A percentile compares a stretch with the other conserved stretches of the same genome.
These are phyloP conservation scores for Pseudogymnoascus sp. DNA, from an alignment of 2,329 filamentous ascomycete genomes.

Conservation along the genomic window DNA sequence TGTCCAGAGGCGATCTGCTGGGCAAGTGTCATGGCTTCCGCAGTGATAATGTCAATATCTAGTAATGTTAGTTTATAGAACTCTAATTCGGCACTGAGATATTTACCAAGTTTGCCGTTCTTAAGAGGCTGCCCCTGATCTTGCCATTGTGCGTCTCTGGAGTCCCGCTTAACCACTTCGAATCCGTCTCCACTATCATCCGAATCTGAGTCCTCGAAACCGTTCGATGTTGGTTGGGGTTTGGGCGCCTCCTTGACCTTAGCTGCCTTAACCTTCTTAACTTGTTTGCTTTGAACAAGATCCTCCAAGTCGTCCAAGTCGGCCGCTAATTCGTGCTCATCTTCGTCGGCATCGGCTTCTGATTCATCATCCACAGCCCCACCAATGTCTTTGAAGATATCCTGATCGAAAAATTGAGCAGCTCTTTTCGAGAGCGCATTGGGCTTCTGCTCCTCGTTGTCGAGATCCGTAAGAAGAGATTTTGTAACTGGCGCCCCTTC, in stretches of 20 bases:
- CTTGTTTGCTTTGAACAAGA: slow-evolving; percentile 25
- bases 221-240: slow-evolving; percentile 15
- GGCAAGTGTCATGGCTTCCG: slow-evolving; percentile 95
- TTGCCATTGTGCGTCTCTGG: slow-evolving; percentile 56
- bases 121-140: slow-evolving; percentile 53
- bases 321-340: slow-evolving; percentile 34
- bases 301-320: slow-evolving; percentile 19
- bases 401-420: slow-evolving; percentile 84
- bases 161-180: slow-evolving; percentile 50
- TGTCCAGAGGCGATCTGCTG: slow-evolving; percentile 84
- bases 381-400: slow-evolving; percentile 81
- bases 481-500: slow-evolving; percentile 37
- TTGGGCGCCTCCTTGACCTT: slow-evolving; percentile 27
- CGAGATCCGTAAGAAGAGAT: slow-evolving; percentile 54
- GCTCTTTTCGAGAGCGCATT: slow-evolving; percentile 74
- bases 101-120: slow-evolving; percentile 54
- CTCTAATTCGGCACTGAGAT: background rate
- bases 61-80: slow-evolving; percentile 21
- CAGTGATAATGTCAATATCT: slow-evolving; percentile 99
- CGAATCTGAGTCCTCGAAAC: slow-evolving; percentile 14
- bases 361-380: slow-evolving; percentile 52
- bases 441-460: slow-evolving; percentile 40
- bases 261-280: slow-evolving; percentile 19
- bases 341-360: slow-evolving; percentile 33
- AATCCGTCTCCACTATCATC: slow-evolving; percentile 43